These are phyloP conservation scores for Huntiella moniliformis DNA, from an alignment of 2,329 filamentous ascomycete genomes.

Conservation along the genomic window DNA sequence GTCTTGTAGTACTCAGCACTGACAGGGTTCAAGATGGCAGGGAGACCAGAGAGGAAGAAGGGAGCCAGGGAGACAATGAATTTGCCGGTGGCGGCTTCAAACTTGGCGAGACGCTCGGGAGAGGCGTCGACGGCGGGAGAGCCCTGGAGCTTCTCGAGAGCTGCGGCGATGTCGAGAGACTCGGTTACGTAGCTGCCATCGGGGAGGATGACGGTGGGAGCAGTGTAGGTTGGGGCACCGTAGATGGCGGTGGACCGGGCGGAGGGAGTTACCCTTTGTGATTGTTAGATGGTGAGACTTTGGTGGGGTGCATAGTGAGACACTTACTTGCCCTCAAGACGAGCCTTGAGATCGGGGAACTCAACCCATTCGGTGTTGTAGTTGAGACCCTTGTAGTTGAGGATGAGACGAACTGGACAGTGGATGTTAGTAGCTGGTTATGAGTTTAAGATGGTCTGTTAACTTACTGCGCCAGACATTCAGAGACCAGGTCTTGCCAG, in stretches of 20 bases:
- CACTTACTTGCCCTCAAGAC: constrained; percentile 33
- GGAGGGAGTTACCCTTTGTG: constrained; percentile 25
- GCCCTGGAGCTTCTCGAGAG: constrained; percentile 41
- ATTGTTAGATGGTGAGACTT: not conserved
- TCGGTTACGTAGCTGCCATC: constrained; percentile 46
- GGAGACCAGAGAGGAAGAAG: constrained; percentile 29
- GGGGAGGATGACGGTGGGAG: constrained; percentile 36
- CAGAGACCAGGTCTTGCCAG: constrained; percentile 37
- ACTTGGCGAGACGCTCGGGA: constrained; percentile 26
- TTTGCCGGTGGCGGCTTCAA: constrained; percentile 21
- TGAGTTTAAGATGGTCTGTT: too few relatives aligned
- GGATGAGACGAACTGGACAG: constrained; percentile 35
- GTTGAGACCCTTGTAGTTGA: constrained; percentile 49
- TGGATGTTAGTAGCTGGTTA: not conserved
- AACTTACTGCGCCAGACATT: constrained; percentile 52
- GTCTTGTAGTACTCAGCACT: constrained; percentile 27
- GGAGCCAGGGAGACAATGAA: constrained; percentile 20
- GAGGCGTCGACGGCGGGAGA: constrained; percentile 38
- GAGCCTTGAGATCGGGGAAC: constrained; percentile 44
- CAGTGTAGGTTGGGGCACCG: constrained; percentile 26
- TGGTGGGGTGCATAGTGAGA: not conserved
- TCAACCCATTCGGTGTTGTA: constrained; percentile 54
- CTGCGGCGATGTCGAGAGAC: constrained; percentile 37
- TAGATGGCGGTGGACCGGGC: not conserved
- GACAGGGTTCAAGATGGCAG: constrained; percentile 30